Evolutionary conservation across 1,139 yeast species (phyloP).

Genomic region (Candida pseudoviswanathii): DNA sequence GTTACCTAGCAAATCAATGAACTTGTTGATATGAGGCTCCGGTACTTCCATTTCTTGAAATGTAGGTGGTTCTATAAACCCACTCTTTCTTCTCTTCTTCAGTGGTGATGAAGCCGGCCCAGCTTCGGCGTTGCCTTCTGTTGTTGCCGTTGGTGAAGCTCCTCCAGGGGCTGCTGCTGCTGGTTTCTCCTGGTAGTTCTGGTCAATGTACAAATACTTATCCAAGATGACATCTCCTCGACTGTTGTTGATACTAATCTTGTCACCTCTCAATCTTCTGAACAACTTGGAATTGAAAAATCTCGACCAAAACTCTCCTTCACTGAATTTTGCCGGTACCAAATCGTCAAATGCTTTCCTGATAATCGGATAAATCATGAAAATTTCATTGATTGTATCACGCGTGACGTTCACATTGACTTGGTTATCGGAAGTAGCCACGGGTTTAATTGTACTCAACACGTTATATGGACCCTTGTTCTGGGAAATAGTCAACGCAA

Average conservation of each 20-base stretch:
- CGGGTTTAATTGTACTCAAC: conserved; percentile 88
- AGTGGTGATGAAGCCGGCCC: conserved; percentile 6
- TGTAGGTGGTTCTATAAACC: conserved; percentile 1
- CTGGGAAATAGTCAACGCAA: conserved; percentile 81
- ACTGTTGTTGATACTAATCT: conserved; percentile 62
- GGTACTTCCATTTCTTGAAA: background rate
- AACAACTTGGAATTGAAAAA: conserved; percentile 89
- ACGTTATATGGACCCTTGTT: conserved; percentile 94
- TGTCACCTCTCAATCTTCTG: conserved; percentile 87
- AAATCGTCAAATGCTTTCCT: conserved; percentile 84
- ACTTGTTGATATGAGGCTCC: conserved; percentile 45
- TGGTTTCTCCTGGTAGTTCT: conserved; percentile 26
- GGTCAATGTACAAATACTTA: conserved; percentile 69
- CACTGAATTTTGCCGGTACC: conserved; percentile 78
- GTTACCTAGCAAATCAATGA: conserved; percentile 79
- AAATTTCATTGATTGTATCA: conserved; percentile 86
- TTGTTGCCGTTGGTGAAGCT: background rate
- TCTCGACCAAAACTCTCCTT: conserved; percentile 96
- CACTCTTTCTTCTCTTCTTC: conserved; percentile 6
- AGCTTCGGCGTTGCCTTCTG: conserved; percentile 18
- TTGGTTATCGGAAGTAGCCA: conserved; percentile 85
- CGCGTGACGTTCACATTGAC: conserved; percentile 91
- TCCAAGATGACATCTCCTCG: conserved; percentile 86
- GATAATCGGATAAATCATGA: conserved; percentile 92
- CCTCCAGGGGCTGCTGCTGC: background rate